phyloP scores from a whole-genome alignment of 148 eudicot genomes.

The Rhododendron simsii region DNA sequence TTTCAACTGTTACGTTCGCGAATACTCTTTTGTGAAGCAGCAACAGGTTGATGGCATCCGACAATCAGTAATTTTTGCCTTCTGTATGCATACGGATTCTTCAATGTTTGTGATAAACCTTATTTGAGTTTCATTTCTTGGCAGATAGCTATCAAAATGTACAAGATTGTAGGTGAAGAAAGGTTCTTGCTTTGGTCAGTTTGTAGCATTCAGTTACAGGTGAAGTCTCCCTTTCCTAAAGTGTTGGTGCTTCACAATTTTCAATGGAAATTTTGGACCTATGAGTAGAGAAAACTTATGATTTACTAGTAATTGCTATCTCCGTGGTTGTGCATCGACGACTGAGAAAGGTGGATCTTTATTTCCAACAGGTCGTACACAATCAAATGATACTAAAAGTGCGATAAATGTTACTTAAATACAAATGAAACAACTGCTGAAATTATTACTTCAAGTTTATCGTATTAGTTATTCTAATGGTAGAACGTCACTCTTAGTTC shows the following conservation, averaged over 20 bases:
- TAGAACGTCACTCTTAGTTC: conserved; percentile 11
- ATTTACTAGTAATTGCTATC: neutral
- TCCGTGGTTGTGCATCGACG: neutral
- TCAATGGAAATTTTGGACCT: neutral
- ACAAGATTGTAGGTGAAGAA: conserved; percentile 88
- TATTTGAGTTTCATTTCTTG: conserved; percentile 17
- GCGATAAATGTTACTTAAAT: neutral
- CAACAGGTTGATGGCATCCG: conserved; percentile 69
- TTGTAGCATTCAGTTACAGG: conserved; percentile 94
- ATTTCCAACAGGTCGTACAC: conserved; percentile 40
- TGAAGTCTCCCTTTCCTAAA: conserved; percentile 5
- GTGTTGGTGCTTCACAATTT: neutral
- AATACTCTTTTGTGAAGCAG: conserved; percentile 91
- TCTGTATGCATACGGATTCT: neutral
- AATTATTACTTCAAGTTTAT: neutral
- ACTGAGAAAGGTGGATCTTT: neutral
- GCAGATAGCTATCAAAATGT: conserved; percentile 98
- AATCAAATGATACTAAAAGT: conserved; percentile 59
- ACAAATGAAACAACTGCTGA: neutral
- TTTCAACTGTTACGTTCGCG: conserved; percentile 90
- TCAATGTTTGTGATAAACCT: neutral
- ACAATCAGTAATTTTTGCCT: neutral
- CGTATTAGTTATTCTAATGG: neutral
- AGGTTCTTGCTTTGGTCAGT: conserved; percentile 98
- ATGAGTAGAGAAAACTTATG: neutral